phyloP scores from a whole-genome alignment of 2,329 filamentous ascomycete genomes.

The Ceratocystis ficicola region DNA sequence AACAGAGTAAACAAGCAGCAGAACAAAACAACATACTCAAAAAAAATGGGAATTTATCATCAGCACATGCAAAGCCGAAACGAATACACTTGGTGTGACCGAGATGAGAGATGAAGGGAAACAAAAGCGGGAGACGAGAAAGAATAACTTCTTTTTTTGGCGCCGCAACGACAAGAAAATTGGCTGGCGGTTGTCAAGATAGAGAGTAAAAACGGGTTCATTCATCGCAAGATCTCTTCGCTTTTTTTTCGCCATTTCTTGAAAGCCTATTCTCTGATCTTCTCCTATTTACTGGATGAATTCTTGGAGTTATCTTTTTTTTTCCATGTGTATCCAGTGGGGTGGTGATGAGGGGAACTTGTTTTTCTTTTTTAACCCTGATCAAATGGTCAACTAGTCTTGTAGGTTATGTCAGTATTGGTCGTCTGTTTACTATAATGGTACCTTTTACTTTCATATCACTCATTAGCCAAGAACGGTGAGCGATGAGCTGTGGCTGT shows the following conservation, averaged over 20 bases:
- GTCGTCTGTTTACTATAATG: too few relatives aligned
- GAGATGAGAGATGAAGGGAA: conserved; percentile 24
- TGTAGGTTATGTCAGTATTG: too few relatives aligned
- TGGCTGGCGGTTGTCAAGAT: not conserved
- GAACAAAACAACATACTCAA: conserved; percentile 22
- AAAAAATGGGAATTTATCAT: conserved; percentile 23
- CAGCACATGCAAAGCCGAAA: conserved; percentile 25
- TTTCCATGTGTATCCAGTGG: not conserved
- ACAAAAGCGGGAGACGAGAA: conserved; percentile 19
- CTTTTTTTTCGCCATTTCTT: not conserved
- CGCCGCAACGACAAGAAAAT: not conserved
- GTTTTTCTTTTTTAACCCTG: too few relatives aligned
- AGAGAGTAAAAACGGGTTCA: conserved; percentile 11
- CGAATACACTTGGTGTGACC: conserved; percentile 22
- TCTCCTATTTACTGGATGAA: not conserved
- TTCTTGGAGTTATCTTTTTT: not conserved
- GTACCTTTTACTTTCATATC: too few relatives aligned
- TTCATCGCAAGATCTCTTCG: conserved; percentile 5
- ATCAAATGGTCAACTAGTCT: too few relatives aligned
- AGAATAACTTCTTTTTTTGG: too few relatives aligned
- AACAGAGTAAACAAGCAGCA: conserved; percentile 22
- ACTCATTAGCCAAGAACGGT: too few relatives aligned
- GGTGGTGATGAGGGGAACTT: not conserved
- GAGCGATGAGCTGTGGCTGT: too few relatives aligned
- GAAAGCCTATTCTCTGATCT: conserved; percentile 1